phyloP scores from a whole-genome alignment of 345 rosid species.

The Linum usitatissimum region DNA sequence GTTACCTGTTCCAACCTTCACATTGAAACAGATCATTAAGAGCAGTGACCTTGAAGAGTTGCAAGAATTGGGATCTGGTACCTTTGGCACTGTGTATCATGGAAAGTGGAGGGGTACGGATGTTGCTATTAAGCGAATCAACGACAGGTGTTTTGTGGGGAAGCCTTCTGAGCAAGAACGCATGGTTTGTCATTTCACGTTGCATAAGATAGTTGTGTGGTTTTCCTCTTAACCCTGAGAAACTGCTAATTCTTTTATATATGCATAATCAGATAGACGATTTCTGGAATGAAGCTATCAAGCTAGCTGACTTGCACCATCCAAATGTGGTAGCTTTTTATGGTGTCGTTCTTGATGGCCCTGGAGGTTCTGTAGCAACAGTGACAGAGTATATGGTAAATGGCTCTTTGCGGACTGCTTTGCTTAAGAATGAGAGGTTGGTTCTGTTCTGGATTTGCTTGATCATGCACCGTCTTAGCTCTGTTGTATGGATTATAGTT shows the following conservation, averaged over 20 bases:
- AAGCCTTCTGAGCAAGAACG: conserved; percentile 31
- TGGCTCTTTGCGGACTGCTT: conserved; percentile 34
- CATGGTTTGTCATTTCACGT: background rate
- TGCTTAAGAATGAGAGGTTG: conserved; percentile 29
- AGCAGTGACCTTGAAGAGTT: conserved; percentile 72
- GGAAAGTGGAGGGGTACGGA: conserved; percentile 98
- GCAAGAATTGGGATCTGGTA: conserved; percentile 81
- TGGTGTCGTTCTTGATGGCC: conserved; percentile 42
- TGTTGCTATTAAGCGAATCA: conserved; percentile 88
- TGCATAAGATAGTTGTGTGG: background rate
- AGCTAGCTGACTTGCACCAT: conserved; percentile 33
- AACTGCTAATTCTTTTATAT: background rate
- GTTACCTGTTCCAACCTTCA: background rate
- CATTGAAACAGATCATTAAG: conserved; percentile 52
- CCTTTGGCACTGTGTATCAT: conserved; percentile 78
- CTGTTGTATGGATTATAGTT: too few relatives aligned
- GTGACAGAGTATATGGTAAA: conserved; percentile 39
- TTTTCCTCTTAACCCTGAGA: background rate
- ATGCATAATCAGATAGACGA: conserved; percentile 22
- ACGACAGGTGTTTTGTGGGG: conserved; percentile 72
- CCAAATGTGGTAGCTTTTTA: conserved; percentile 39
- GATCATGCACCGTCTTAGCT: background rate
- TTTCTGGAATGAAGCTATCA: conserved; percentile 37
- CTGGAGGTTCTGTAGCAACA: conserved; percentile 23
- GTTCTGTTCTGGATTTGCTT: background rate